Evolutionary conservation across 208 protist species (phyloP).

Genomic region (Trypanosoma vivax): DNA sequence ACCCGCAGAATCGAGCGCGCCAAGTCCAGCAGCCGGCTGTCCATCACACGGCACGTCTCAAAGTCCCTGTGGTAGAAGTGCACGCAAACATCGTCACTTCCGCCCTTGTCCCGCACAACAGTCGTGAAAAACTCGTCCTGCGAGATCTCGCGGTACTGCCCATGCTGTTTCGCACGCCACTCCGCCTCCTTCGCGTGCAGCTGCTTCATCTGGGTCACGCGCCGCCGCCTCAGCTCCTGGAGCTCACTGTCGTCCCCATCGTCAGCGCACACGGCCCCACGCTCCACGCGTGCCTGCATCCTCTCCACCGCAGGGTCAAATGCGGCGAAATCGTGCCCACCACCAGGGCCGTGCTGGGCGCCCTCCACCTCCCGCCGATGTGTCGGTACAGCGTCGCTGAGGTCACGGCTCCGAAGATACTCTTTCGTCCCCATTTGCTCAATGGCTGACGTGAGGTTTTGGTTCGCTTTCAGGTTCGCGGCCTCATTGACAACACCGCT

Average conservation of each 20-base stretch:
- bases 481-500: constrained; percentile 86
- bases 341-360: constrained; percentile 17
- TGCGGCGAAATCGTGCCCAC: constrained; percentile 27
- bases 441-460: constrained; percentile 80
- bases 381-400: constrained; percentile 75
- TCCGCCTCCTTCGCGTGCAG: constrained; percentile 56
- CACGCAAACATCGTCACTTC: constrained; percentile 74
- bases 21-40: constrained; percentile 88
- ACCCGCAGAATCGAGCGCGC: constrained; percentile 66
- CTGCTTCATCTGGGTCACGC: constrained; percentile 52
- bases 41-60: constrained; percentile 93
- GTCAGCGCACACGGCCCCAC: constrained; percentile 4
- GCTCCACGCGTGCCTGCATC: constrained; percentile 12
- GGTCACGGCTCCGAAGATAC: constrained; percentile 63
- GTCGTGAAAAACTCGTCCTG: constrained; percentile 93
- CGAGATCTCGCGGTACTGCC: constrained; percentile 87
- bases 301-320: constrained; percentile 74
- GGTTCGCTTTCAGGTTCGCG: constrained; percentile 83
- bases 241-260: constrained; percentile 41
- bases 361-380: constrained; percentile 48
- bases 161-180: constrained; percentile 87
- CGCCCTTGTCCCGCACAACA: constrained; percentile 88
- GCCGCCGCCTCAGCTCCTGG: constrained; percentile 55
- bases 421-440: constrained; percentile 71
- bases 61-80: constrained; percentile 97